Percentiles rank a stretch among this genome's conserved stretches.
Evolutionary conservation across 805 yeast species (phyloP).

Genomic region (Vanderwaltozyma polyspora): DNA sequence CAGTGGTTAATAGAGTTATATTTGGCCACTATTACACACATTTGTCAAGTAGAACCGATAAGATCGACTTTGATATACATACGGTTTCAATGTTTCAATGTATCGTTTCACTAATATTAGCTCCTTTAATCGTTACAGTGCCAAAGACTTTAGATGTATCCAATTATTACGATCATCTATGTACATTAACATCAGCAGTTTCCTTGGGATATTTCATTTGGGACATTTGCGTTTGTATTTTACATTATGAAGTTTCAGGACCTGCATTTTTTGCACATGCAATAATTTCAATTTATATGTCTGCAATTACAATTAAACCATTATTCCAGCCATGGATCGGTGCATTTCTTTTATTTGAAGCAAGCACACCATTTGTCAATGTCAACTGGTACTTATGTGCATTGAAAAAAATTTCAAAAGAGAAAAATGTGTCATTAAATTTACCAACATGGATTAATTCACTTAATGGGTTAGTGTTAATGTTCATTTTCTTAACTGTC

Average conservation of each 20-base stretch:
- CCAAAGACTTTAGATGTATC: conserved; percentile 37
- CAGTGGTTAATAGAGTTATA: conserved; percentile 35
- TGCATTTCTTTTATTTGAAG: conserved; percentile 70
- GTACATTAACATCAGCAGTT: conserved; percentile 57
- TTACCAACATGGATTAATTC: conserved; percentile 43
- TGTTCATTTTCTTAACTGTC: conserved; percentile 60
- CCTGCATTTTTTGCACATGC: conserved; percentile 75
- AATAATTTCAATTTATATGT: conserved; percentile 63
- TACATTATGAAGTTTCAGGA: conserved; percentile 59
- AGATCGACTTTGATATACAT: conserved; percentile 77
- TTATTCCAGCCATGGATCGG: conserved; percentile 74
- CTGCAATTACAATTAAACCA: conserved; percentile 51
- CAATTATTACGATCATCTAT: conserved; percentile 61
- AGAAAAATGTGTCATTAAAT: not conserved
- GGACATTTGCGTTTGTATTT: conserved; percentile 66
- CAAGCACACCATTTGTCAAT: conserved; percentile 88
- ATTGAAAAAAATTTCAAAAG: conserved; percentile 4
- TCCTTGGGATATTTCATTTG: conserved; percentile 82
- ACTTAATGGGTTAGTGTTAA: conserved; percentile 61
- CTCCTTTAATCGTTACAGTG: conserved; percentile 53
- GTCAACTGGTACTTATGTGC: conserved; percentile 54
- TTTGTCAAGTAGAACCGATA: conserved; percentile 33
- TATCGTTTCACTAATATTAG: conserved; percentile 43
- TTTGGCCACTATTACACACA: conserved; percentile 46
- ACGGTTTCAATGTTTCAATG: conserved; percentile 79